Percentiles rank a stretch among this genome's conserved stretches.
Evolutionary conservation across 2,329 filamentous ascomycete genomes (phyloP).

Genomic region (Clonostachys solani): DNA sequence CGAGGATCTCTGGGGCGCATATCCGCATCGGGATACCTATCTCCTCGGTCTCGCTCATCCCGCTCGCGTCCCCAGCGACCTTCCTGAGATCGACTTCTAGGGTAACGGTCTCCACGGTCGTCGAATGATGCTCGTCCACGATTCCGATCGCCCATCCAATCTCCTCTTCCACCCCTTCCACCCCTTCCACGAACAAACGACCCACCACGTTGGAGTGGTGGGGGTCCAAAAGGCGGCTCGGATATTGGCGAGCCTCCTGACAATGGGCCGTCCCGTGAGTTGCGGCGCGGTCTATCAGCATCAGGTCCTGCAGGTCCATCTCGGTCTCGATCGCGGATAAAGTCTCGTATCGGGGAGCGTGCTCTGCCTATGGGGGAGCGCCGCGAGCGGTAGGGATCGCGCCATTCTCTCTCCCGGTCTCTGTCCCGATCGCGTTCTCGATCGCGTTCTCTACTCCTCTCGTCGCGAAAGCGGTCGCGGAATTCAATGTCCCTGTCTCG

Average conservation of each 20-base stretch:
- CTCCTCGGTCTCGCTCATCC: conserved; percentile 47
- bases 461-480: conserved; percentile 55
- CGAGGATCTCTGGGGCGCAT: conserved; percentile 41
- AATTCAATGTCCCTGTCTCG: conserved; percentile 59
- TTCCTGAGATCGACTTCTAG: conserved; percentile 62
- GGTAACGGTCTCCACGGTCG: conserved; percentile 57
- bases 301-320: conserved; percentile 61
- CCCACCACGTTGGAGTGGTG: conserved; percentile 49
- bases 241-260: conserved; percentile 69
- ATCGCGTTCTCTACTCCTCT: conserved; percentile 55
- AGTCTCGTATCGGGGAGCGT: conserved; percentile 65
- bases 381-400: conserved; percentile 32
- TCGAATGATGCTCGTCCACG: conserved; percentile 56
- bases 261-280: conserved; percentile 68
- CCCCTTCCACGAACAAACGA: conserved; percentile 50
- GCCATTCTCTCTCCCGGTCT: conserved; percentile 36
- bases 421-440: conserved; percentile 49
- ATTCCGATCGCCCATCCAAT: conserved; percentile 39
- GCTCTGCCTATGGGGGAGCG: conserved; percentile 56
- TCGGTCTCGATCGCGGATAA: conserved; percentile 49
- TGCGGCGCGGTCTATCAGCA: conserved; percentile 61
- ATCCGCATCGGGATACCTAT: conserved; percentile 30
- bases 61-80: conserved; percentile 54
- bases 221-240: conserved; percentile 55
- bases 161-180: conserved; percentile 32